Conservation (phyloP, 2,329 filamentous ascomycete species). For the Diaporthe humulicola region DNA sequence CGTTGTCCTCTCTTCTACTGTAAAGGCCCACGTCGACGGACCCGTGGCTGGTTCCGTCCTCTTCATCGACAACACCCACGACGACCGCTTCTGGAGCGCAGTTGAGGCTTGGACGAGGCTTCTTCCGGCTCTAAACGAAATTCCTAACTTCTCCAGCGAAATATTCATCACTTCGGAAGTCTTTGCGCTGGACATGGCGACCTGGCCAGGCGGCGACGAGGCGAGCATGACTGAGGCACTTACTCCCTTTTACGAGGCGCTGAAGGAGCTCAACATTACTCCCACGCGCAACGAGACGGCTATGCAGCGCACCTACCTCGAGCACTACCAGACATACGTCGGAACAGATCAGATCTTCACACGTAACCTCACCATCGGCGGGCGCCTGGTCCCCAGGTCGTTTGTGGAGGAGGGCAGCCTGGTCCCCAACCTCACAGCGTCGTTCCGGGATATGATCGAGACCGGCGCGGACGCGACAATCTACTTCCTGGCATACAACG, state of each 20-base stretch:
- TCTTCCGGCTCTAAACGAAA: constrained; percentile 40
- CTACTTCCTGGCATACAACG: constrained; percentile 8
- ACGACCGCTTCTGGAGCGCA: constrained; percentile 40
- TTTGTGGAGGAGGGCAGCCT: constrained; percentile 32
- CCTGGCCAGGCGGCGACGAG: not conserved
- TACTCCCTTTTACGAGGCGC: constrained; percentile 47
- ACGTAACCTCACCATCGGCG: constrained; percentile 50
- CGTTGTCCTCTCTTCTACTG: constrained; percentile 47
- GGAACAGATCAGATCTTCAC: constrained; percentile 50
- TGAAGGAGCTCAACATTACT: constrained; percentile 45
- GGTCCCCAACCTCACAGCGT: not conserved
- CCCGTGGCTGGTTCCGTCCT: constrained; percentile 42
- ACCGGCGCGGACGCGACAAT: not conserved
- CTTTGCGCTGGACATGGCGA: not conserved
- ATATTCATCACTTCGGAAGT: constrained; percentile 40
- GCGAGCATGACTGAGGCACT: constrained; percentile 43
- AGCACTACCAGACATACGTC: constrained; percentile 50
- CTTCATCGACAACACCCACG: constrained; percentile 39
- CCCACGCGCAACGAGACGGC: constrained; percentile 43
- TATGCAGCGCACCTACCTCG: constrained; percentile 45
- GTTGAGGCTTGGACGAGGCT: constrained; percentile 42
- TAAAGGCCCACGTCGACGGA: constrained; percentile 41
- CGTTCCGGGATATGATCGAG: not conserved
- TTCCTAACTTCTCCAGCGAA: constrained; percentile 45
- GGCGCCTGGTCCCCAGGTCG: constrained; percentile 50